phyloP scores from a whole-genome alignment of 495 filamentous ascomycete genomes.

The Aspergillus taichungensis region DNA sequence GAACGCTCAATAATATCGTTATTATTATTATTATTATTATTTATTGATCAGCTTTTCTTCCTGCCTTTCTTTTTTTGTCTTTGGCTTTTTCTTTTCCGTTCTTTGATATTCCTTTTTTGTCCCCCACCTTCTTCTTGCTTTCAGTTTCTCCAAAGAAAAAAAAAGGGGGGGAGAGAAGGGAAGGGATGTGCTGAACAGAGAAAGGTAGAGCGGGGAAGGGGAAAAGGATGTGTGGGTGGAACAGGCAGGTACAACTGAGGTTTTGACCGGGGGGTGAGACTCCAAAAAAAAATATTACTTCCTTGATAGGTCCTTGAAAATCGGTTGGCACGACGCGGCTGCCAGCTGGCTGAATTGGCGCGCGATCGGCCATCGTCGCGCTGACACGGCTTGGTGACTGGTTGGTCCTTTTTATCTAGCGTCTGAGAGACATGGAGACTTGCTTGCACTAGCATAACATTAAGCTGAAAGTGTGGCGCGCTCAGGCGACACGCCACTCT shows the following conservation, averaged over 20 bases:
- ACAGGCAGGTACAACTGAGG: conserved; percentile 2
- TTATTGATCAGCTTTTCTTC: too few relatives aligned
- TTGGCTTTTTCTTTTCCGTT: not conserved
- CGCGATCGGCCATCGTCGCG: conserved; percentile 36
- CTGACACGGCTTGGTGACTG: conserved; percentile 13
- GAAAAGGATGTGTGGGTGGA: conserved; percentile 6
- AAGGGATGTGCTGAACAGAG: not conserved
- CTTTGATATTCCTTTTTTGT: too few relatives aligned
- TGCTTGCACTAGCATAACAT: conserved; percentile 20
- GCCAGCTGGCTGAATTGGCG: conserved; percentile 31
- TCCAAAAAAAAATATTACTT: too few relatives aligned
- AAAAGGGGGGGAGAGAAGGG: not conserved
- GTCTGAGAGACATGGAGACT: too few relatives aligned
- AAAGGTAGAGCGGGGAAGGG: conserved; percentile 6
- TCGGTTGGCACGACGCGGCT: conserved; percentile 12
- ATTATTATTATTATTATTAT: too few relatives aligned
- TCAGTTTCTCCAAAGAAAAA: not conserved
- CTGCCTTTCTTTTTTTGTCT: not conserved
- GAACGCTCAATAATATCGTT: too few relatives aligned
- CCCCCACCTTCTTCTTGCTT: not conserved
- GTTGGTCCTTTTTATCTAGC: conserved; percentile 10
- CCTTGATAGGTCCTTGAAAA: too few relatives aligned
- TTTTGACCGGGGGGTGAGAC: conserved; percentile 7
- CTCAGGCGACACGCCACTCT: conserved; percentile 22
- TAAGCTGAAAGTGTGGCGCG: conserved; percentile 19